Evolutionary conservation across 2,329 filamentous ascomycete genomes (phyloP).

Genomic region (Colletotrichum liriopes): DNA sequence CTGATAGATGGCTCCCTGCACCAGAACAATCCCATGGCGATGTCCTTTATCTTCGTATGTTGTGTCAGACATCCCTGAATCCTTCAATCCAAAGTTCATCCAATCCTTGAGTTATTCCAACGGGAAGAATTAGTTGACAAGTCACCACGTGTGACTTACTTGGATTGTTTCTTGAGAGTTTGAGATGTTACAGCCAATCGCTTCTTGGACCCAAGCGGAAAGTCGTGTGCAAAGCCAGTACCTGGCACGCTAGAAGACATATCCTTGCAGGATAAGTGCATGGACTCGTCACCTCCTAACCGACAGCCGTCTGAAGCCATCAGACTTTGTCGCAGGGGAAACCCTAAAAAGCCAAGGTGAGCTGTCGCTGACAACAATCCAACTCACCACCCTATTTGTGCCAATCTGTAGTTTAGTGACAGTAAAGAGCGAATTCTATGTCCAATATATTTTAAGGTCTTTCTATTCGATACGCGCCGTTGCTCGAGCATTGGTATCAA

Average conservation of each 20-base stretch:
- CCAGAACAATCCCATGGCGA: not conserved
- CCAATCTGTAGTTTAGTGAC: too few relatives aligned
- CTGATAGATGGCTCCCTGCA: not conserved
- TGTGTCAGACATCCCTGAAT: too few relatives aligned
- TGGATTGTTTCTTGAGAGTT: not conserved
- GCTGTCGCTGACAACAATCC: not conserved
- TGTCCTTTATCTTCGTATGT: too few relatives aligned
- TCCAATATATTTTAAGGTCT: too few relatives aligned
- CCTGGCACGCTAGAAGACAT: not conserved
- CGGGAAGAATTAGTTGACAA: not conserved
- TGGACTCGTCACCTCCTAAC: not conserved
- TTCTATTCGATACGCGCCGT: too few relatives aligned
- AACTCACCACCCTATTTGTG: not conserved
- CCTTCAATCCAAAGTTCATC: not conserved
- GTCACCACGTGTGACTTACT: not conserved
- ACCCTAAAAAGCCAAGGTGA: not conserved
- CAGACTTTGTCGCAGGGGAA: too few relatives aligned
- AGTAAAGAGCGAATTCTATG: too few relatives aligned
- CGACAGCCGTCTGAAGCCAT: not conserved
- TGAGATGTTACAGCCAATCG: slow-evolving; percentile 1
- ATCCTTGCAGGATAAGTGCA: not conserved
- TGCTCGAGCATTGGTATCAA: too few relatives aligned
- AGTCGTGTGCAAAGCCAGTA: not conserved
- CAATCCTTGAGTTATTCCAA: not conserved
- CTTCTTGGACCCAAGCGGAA: not conserved